These are phyloP conservation scores for Brassica rapa DNA, from an alignment of 345 rosid genomes.

Conservation along the genomic window DNA sequence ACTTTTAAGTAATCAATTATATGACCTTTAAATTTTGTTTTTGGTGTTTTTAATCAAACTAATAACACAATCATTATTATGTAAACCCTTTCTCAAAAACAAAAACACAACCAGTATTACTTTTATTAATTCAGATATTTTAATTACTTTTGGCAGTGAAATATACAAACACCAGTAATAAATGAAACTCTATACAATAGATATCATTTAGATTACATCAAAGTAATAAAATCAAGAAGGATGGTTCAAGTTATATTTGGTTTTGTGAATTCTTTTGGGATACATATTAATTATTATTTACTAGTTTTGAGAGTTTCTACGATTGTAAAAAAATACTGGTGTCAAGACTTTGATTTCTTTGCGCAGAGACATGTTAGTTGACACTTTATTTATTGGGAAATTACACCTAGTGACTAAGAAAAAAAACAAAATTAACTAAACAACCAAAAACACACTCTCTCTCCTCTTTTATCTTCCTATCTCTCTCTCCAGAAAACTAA, in stretches of 20 bases:
- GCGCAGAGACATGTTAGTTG: slow-evolving; percentile 37
- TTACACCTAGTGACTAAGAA: too few relatives aligned
- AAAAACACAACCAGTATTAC: neutral
- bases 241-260: neutral
- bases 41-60: neutral
- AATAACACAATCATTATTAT: neutral
- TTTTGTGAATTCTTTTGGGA: neutral
- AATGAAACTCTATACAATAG: neutral
- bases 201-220: neutral
- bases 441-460: too few relatives aligned
- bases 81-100: too few relatives aligned
- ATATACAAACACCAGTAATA: neutral
- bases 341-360: slow-evolving; percentile 45
- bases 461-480: too few relatives aligned
- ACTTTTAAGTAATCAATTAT: too few relatives aligned
- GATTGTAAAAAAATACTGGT: slow-evolving; percentile 1
- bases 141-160: neutral
- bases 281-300: neutral
- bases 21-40: too few relatives aligned
- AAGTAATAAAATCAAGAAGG: neutral
- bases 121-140: neutral
- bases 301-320: neutral
- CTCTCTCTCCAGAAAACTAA: too few relatives aligned
- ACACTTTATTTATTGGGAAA: too few relatives aligned
- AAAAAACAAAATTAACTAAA: too few relatives aligned